Evolutionary conservation across 306 rosid species (phyloP), one percentile per base, ranked within the genome.

Genomic region (Gleditsia sinensis): DNA sequence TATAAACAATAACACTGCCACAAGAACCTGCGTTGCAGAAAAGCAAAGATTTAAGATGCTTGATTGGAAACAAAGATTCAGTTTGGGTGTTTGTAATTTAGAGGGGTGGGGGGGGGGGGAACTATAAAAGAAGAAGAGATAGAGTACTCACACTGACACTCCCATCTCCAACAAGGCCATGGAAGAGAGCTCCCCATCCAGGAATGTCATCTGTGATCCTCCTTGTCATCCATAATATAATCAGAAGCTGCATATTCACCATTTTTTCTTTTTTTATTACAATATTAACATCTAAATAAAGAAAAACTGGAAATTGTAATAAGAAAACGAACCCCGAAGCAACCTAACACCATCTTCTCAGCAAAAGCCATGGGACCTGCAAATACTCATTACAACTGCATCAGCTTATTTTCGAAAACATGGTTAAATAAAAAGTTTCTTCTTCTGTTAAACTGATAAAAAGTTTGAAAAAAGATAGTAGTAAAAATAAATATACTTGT

Each of bases 171-270:
- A 85, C 94, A 27, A 86, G 91, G 48, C 88, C 94, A 56, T 91
- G 40, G 75, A 93, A 91, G 54, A 89, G 90, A 73, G 72, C 59
- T 72, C 97, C 98, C 97, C 98, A 93, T 32, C 98, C 98, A 27
- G 98, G 97, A 72, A 91, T 72, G 34, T 93, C 96, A 55, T 91
- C 91, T 49, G 98, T 86, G 53, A 94, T 86, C 60, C 85, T 91
- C 76, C 93, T 91, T 63, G 97, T 91, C 98, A 94, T 94, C 98
- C 98, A 91, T 72, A 94, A 69, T 48, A 88, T 13, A 59, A 94
- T 86, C 63, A 94, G 77, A 70, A 82, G 53, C 98, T 94, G 78
- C 85, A 12, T 36, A 68, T 69, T 75, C 69, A 67, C 2, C 24
- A 19, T 12, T 25, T 2, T 1, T 2, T 77, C 20, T 16, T 7